Conservation (phyloP, 1,139 yeast species). For the Martiniozyma asiatica region DNA sequence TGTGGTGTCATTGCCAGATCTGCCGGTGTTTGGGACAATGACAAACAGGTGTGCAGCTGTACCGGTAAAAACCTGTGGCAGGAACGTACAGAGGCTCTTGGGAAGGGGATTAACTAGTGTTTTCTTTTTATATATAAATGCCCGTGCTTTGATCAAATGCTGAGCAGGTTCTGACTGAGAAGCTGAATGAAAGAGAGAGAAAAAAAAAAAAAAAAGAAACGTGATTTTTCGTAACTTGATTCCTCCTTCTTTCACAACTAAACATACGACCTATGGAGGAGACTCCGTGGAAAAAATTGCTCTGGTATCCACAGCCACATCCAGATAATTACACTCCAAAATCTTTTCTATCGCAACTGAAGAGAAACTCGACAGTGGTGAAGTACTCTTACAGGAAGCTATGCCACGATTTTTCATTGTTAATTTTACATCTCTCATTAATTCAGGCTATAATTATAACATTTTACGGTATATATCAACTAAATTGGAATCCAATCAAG, state of each 20-base stretch:
- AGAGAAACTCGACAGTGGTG: slow-evolving; percentile 64
- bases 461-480: slow-evolving; percentile 45
- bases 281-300: slow-evolving; percentile 71
- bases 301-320: slow-evolving; percentile 80
- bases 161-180: too few relatives aligned
- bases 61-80: slow-evolving; percentile 96
- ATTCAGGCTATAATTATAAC: slow-evolving; percentile 48
- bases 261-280: too few relatives aligned
- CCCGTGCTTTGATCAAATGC: too few relatives aligned
- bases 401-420: slow-evolving; percentile 54
- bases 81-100: slow-evolving; percentile 66
- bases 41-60: slow-evolving; percentile 86
- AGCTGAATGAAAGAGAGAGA: too few relatives aligned
- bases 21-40: slow-evolving; percentile 96
- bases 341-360: slow-evolving; percentile 67
- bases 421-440: slow-evolving; percentile 54
- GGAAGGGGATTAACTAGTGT: slow-evolving; percentile 44
- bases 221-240: too few relatives aligned
- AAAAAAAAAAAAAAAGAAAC: too few relatives aligned
- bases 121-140: too few relatives aligned
- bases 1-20: slow-evolving; percentile 86
- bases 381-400: slow-evolving; percentile 54
- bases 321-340: slow-evolving; percentile 87
- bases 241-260: too few relatives aligned
- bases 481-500: slow-evolving; percentile 32